Conservation (phyloP, 208 protist species). For the Entamoeba moshkovskii region DNA sequence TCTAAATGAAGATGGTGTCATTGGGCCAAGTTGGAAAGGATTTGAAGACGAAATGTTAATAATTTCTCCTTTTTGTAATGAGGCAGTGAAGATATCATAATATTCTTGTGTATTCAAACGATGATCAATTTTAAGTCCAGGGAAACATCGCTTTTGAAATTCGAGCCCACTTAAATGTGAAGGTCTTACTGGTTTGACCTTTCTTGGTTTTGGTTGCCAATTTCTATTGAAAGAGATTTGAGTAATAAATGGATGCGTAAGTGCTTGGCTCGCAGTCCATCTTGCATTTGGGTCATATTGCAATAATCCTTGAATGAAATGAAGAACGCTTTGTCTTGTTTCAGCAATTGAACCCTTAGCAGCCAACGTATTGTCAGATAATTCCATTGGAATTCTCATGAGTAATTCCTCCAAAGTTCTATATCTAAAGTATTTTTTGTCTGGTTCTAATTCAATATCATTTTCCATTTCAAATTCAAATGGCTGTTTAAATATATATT, state of each 20-base stretch:
- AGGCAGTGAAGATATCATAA: background rate
- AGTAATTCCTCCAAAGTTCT: background rate
- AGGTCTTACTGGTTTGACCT: background rate
- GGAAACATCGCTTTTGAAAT: background rate
- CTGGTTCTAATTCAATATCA: background rate
- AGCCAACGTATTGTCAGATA: background rate
- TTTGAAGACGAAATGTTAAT: background rate
- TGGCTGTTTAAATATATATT: background rate
- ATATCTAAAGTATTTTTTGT: background rate
- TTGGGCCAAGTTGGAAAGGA: background rate
- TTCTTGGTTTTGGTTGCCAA: background rate
- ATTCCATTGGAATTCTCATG: background rate
- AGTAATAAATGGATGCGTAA: background rate
- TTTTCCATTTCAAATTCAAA: slow-evolving; percentile 1
- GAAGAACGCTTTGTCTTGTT: background rate
- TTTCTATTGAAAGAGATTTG: background rate
- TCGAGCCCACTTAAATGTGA: background rate
- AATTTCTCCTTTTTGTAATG: background rate
- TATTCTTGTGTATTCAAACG: background rate
- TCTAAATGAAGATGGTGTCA: background rate
- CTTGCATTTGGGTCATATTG: background rate
- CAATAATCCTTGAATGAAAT: background rate
- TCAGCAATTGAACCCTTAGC: background rate
- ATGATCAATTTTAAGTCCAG: background rate
- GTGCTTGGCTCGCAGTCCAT: background rate